Evolutionary conservation across 73 alveolate genomes (phyloP), one percentile per base, ranked within the genome.

Genomic region (Paramecium tetraurelia): DNA sequence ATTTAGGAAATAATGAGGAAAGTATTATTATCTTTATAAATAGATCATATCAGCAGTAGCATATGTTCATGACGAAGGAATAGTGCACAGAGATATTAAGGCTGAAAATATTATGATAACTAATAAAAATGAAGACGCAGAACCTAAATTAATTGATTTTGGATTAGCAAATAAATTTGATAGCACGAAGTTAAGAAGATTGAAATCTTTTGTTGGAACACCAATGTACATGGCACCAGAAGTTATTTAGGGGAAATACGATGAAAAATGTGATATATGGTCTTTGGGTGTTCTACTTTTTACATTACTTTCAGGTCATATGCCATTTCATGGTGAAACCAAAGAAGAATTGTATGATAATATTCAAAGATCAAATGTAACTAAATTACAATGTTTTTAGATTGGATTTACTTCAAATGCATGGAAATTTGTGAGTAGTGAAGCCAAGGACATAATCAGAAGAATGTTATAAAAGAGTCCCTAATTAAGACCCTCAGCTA

Each of bases 401-500:
- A 72, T 72, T 16, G 86, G 10, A 29, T 72, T 72, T 72, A 58
- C 11, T 16, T 18, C 70, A n/a, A 86, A 89, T 24, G n/a, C 76
- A 36, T 92, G 93, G 48, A 85, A 86, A 41, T 27, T 18, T 20
- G 85, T 88, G 10, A 86, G 92, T 43, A 93, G 57, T 16, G 98
- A 96, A 76, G 99, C 98, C 5, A 96, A 95, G 76, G 99, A 96
- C 86, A 86, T 97, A 75, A 95, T 98, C 20, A 58, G 57, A 16
- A 96, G 94, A 93, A 96, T 97, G 99, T 94, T 97, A 16, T 80
- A 92, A 68, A 93, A 94, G 57, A 96, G 97, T 72, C 99, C 98
- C 21, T 53, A 88, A 29, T 58, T 93, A 69, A 92, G 99, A 92
- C 93, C 95, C 9, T 85, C 96, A 14, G 97, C 99, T 14, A 95